Evolutionary conservation across 2,329 filamentous ascomycete genomes (phyloP).

Genomic region (Curvularia sp.): DNA sequence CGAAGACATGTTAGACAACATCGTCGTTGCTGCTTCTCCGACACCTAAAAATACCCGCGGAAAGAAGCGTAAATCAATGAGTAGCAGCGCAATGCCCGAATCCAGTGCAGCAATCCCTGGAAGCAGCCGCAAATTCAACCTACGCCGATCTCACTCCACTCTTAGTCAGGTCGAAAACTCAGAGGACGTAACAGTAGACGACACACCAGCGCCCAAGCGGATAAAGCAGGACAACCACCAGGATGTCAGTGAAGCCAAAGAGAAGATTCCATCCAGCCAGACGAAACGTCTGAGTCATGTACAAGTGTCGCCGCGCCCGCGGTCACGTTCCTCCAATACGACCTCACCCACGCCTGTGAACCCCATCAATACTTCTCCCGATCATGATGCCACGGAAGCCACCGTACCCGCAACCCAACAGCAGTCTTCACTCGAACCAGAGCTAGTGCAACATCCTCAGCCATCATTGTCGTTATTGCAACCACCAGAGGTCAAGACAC

Average conservation of each 20-base stretch:
- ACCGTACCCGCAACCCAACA: background rate
- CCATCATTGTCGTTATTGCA: background rate
- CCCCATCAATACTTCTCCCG: background rate
- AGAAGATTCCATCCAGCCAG: conserved; percentile 15
- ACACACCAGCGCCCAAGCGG: conserved; percentile 43
- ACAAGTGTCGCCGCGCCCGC: conserved; percentile 31
- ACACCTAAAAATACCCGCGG: conserved; percentile 4
- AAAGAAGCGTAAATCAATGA: conserved; percentile 34
- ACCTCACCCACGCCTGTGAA: background rate
- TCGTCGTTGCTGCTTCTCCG: conserved; percentile 48
- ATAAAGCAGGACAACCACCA: conserved; percentile 30
- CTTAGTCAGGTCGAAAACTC: conserved; percentile 41
- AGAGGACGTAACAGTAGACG: conserved; percentile 30
- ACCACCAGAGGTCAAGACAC: conserved; percentile 21
- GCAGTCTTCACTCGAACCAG: conserved; percentile 2
- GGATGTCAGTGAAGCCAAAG: conserved; percentile 43
- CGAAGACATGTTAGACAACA: conserved; percentile 51
- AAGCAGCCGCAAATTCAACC: conserved; percentile 33
- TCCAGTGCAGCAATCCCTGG: conserved; percentile 18
- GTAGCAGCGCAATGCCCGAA: conserved; percentile 1
- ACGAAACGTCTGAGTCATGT: conserved; percentile 39
- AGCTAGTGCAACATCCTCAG: background rate
- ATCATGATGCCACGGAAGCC: background rate
- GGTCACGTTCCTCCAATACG: conserved; percentile 2
- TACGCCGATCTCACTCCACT: conserved; percentile 40